Base-by-base conservation (phyloP, 2,329 filamentous ascomycete species). In the Ilyonectria mors-panacis region DNA sequence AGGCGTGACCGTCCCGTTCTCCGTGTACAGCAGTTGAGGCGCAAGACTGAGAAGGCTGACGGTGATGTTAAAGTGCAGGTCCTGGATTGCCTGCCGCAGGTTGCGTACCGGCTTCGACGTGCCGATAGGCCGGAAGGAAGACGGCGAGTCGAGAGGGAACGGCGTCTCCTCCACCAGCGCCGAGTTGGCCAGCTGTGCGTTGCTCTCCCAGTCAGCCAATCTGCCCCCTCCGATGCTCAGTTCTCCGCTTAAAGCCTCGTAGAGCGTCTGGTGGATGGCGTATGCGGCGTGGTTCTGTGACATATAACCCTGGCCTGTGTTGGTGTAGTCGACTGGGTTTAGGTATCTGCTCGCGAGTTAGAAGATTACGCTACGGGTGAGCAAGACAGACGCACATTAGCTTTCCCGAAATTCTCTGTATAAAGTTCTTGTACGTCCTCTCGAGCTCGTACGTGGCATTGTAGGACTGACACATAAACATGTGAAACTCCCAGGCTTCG, bases 21-120 rank as follows among this genome's bases (percentile, higher is more conserved):
- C 50, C 3, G 30, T 37, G 50, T 54, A 54, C 30, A 54, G 28
- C 30, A 54, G 50, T n/a, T 54, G 28, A 19, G 50, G 50, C 17
- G 50, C 33, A 17, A 54, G 50, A 35, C 50, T 54, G 50, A 54
- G 28, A 6, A 54, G 50, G 50, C 50, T 54, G 50, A 54, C 50
- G 50, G 50, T 54, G 50, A 54, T 37, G 50, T 54, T 54, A 26
- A 54, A 54, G 50, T 54, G 50, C 50, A 54, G 50, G 33, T 54
- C 50, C 50, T 54, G 50, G 15, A 54, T 35, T n/a, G 50, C 50
- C 50, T 54, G 50, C 28, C 50, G 50, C 50, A 54, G 50, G 50
- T 54, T 33, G 28, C 50, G 50, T 9, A 54, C 33, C 6, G 50
- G 50, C 50, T 54, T 54, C 26, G 50, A 17, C 13, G 28, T 54